Evolutionary conservation across 2,329 filamentous ascomycete genomes (phyloP), one percentile per base, ranked within the genome.

Genomic region (Colletotrichum caudatum): DNA sequence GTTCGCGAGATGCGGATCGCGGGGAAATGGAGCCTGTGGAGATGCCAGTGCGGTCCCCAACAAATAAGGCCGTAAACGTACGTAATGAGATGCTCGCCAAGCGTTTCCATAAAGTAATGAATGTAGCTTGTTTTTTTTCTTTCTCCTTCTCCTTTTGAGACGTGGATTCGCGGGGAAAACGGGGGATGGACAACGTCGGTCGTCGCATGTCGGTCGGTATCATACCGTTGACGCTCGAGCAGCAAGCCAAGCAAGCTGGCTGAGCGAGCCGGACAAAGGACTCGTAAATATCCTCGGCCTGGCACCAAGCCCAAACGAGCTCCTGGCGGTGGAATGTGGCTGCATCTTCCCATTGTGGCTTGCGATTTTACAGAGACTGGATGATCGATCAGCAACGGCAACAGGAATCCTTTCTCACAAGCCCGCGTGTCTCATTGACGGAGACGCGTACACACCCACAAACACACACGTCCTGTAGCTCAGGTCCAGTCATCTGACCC

Each of bases 121-220:
- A 71, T 71, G 69, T 65, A 56, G 69, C 61, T 44, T 11, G 1
- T 46, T 46, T n/a, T 11, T 44, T 20, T 46, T 46, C 11, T 11
- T 44, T 20, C 5, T 8, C 4, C n/a, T 3, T 9, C 12, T 48
- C 5, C n/a, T 29, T 48, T 51, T 8, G n/a, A 64, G 37, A 48
- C 69, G 69, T 71, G 69, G 69, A 71, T 71, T 71, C 65, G 69
- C 69, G 69, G 69, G 69, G 69, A 64, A 64, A 69, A 54, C 29
- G 18, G 44, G 65, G 58, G 51, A 48, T 41, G 39, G 60, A 29
- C 59, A 51, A 68, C 66, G 59, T 57, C 60, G 1, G 8, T 64
- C 53, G 29, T 51, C 46, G 39, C 5, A 51, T 16, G 37, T 18
- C 33, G 14, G 37, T 18, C 33, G 14, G 5, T 53, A 48, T 48